Conservation (phyloP, 495 filamentous ascomycete species). For the Lophiotrema nucula region DNA sequence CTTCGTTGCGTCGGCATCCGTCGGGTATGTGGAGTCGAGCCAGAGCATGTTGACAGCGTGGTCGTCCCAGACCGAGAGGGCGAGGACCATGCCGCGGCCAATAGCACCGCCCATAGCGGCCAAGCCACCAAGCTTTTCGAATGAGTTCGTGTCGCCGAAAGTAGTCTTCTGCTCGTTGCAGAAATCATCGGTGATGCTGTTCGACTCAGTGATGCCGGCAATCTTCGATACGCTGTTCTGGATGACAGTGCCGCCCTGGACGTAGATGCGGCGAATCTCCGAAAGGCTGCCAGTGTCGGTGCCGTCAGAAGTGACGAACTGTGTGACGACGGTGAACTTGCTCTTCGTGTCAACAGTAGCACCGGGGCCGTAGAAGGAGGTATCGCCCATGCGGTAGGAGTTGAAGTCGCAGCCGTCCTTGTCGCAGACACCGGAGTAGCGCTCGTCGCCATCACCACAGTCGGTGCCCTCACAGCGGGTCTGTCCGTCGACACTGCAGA, state of each 20-base stretch:
- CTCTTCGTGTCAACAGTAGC: slow-evolving; percentile 57
- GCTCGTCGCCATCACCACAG: slow-evolving; percentile 42
- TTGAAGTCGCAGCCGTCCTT: slow-evolving; percentile 63
- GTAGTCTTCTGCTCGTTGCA: slow-evolving; percentile 59
- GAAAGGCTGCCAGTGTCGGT: slow-evolving; percentile 50
- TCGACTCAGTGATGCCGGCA: slow-evolving; percentile 49
- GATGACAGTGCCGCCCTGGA: slow-evolving; percentile 60
- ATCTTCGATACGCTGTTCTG: slow-evolving; percentile 56
- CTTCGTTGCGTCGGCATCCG: slow-evolving; percentile 45
- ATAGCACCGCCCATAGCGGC: slow-evolving; percentile 57
- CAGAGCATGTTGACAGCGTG: slow-evolving; percentile 73
- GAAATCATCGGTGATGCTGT: slow-evolving; percentile 60
- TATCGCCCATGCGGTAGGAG: slow-evolving; percentile 57
- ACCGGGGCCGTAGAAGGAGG: slow-evolving; percentile 56
- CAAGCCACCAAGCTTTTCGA: slow-evolving; percentile 60
- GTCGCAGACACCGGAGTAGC: slow-evolving; percentile 59
- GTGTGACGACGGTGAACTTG: slow-evolving; percentile 65
- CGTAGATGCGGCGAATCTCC: slow-evolving; percentile 61
- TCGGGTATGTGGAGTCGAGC: slow-evolving; percentile 76
- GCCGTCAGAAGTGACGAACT: slow-evolving; percentile 50
- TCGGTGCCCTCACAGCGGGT: slow-evolving; percentile 28
- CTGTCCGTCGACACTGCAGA: slow-evolving; percentile 31
- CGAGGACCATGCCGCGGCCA: slow-evolving; percentile 64
- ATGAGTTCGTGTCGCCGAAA: slow-evolving; percentile 52
- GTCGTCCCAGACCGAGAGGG: slow-evolving; percentile 79